phyloP scores from a whole-genome alignment of 495 filamentous ascomycete species.

The Penicillium canariense region DNA sequence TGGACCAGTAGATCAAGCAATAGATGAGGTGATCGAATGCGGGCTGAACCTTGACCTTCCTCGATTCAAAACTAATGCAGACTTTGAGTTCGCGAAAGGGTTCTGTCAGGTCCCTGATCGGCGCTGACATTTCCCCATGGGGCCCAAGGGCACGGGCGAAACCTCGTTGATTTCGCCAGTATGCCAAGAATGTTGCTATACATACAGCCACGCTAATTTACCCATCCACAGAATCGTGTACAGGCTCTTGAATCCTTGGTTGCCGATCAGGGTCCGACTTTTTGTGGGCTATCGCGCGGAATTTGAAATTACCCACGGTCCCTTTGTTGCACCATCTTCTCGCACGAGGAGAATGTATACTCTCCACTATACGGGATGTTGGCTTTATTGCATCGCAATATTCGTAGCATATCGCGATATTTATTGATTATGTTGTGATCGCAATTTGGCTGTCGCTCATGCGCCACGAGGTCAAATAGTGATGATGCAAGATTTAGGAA shows the following conservation, averaged over 20 bases:
- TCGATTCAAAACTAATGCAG: neutral
- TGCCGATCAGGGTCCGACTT: neutral
- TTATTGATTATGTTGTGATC: slow-evolving; percentile 8
- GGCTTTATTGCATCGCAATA: neutral
- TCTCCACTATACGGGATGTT: neutral
- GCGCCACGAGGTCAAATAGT: neutral
- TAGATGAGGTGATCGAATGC: slow-evolving; percentile 21
- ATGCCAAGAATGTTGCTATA: slow-evolving; percentile 32
- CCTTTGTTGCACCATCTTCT: slow-evolving; percentile 11
- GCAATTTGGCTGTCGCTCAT: neutral
- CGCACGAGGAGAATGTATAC: neutral
- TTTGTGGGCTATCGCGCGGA: slow-evolving; percentile 3
- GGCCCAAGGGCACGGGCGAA: slow-evolving; percentile 2
- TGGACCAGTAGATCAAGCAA: slow-evolving; percentile 8
- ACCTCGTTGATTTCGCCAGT: slow-evolving; percentile 22
- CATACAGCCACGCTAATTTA: slow-evolving; percentile 6
- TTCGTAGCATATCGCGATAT: slow-evolving; percentile 9
- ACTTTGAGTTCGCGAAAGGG: neutral
- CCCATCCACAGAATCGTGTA: neutral
- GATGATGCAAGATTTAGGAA: neutral
- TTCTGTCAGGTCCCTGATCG: slow-evolving; percentile 20
- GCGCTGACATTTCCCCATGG: slow-evolving; percentile 11
- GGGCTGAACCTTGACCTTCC: neutral
- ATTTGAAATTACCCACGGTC: neutral
- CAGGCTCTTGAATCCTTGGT: neutral